Evolutionary conservation across 768 basidiomycete genomes (phyloP).

Genomic region (Lactarius pseudohatsudake): DNA sequence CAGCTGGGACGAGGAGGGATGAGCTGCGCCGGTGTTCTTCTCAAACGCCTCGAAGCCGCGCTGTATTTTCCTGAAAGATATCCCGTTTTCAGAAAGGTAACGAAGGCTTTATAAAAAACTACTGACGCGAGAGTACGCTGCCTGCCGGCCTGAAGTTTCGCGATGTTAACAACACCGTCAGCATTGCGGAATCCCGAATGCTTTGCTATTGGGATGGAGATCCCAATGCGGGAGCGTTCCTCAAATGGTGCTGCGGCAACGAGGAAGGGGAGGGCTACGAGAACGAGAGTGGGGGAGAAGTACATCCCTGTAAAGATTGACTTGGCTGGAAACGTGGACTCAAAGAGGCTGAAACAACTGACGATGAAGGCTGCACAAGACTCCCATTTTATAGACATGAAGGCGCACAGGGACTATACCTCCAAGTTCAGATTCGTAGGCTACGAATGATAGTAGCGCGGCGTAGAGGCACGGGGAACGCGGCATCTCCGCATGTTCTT

Average conservation of each 20-base stretch:
- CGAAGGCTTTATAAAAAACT: no score
- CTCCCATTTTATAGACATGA: background rate
- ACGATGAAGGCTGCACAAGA: background rate
- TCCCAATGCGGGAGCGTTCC: background rate
- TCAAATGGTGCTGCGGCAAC: background rate
- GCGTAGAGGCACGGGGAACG: background rate
- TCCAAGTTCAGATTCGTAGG: background rate
- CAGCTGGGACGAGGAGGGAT: slow-evolving; percentile 9
- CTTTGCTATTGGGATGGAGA: slow-evolving; percentile 14
- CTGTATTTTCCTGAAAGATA: slow-evolving; percentile 21
- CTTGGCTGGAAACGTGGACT: background rate
- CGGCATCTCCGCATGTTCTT: background rate
- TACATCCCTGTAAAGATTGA: background rate
- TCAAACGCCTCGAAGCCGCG: slow-evolving; percentile 18
- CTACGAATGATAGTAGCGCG: background rate
- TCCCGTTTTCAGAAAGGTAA: background rate
- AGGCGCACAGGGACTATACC: background rate
- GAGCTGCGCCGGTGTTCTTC: slow-evolving; percentile 23
- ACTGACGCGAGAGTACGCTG: slow-evolving; percentile 7
- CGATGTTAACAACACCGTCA: slow-evolving; percentile 10
- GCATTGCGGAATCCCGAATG: background rate
- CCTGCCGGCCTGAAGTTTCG: background rate
- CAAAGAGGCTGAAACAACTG: background rate
- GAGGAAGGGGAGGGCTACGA: slow-evolving; percentile 16
- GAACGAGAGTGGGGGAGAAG: slow-evolving; percentile 5